Percentiles rank a stretch among this genome's conserved stretches.
phyloP scores from a whole-genome alignment of 2,329 filamentous ascomycete species.

The Aurifilum marmelostoma region DNA sequence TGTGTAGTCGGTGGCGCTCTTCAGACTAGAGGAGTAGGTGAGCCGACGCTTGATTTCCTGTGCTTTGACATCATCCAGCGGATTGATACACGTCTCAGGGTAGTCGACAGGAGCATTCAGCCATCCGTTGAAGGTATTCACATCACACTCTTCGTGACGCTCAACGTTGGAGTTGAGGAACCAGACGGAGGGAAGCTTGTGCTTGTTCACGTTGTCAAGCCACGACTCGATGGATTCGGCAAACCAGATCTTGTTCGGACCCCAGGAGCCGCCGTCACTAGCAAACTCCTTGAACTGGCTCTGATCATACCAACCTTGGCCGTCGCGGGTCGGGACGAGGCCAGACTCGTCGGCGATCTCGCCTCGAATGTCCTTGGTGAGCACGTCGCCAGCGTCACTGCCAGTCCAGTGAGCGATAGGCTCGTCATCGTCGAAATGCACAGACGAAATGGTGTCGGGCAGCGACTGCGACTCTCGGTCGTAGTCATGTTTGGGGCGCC shows the following conservation, averaged over 20 bases:
- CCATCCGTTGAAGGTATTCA: slow-evolving; percentile 20
- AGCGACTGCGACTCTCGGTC: slow-evolving; percentile 22
- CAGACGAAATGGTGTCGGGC: slow-evolving; percentile 18
- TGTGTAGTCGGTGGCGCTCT: background rate
- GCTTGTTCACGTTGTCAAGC: background rate
- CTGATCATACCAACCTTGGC: slow-evolving; percentile 20
- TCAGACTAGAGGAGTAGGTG: slow-evolving; percentile 6
- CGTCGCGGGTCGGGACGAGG: slow-evolving; percentile 17
- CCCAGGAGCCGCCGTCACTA: background rate
- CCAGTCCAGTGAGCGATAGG: background rate
- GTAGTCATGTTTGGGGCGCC: slow-evolving; percentile 17
- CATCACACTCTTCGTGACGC: slow-evolving; percentile 25
- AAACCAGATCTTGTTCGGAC: background rate
- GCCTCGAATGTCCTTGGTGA: slow-evolving; percentile 18
- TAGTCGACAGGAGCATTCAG: slow-evolving; percentile 27
- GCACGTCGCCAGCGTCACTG: background rate
- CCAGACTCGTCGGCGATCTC: slow-evolving; percentile 25
- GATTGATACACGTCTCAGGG: slow-evolving; percentile 18
- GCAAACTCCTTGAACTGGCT: slow-evolving; percentile 19
- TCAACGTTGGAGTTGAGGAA: background rate
- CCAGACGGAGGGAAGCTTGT: background rate
- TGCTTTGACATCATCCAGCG: background rate
- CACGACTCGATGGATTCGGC: slow-evolving; percentile 15
- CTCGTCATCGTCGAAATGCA: slow-evolving; percentile 7
- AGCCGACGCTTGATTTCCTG: slow-evolving; percentile 11